A percentile compares a stretch with the other conserved stretches of the same genome.
phyloP scores from a whole-genome alignment of 2,329 filamentous ascomycete species.

The Rhynchosporium secalis region DNA sequence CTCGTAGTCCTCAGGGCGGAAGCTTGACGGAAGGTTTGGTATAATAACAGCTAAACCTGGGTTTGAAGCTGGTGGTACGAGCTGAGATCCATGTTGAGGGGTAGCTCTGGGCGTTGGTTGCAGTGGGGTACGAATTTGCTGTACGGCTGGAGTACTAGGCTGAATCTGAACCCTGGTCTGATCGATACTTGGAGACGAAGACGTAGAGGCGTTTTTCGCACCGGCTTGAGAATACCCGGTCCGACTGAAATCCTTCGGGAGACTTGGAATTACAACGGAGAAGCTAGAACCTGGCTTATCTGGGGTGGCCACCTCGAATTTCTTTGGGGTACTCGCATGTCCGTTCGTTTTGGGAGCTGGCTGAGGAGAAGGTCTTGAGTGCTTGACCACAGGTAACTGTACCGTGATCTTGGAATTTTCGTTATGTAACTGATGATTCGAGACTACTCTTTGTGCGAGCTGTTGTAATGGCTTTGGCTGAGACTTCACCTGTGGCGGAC shows the following conservation, averaged over 20 bases:
- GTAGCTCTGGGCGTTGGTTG: constrained; percentile 1
- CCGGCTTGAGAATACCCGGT: constrained; percentile 30
- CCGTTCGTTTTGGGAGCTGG: not conserved
- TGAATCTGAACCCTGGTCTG: constrained; percentile 5
- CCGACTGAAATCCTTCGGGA: constrained; percentile 29
- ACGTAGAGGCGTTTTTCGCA: not conserved
- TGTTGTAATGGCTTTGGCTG: constrained; percentile 22
- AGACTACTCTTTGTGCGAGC: constrained; percentile 1
- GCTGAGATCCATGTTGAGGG: constrained; percentile 9
- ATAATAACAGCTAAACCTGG: constrained; percentile 33
- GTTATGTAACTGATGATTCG: constrained; percentile 21
- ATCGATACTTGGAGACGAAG: not conserved
- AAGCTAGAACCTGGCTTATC: constrained; percentile 41
- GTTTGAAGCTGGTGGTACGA: constrained; percentile 18
- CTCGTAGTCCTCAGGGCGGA: constrained; percentile 36
- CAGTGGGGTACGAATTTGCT: constrained; percentile 39
- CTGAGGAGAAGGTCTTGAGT: not conserved
- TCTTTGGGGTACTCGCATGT: constrained; percentile 4
- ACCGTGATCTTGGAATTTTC: constrained; percentile 26
- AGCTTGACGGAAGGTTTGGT: constrained; percentile 29
- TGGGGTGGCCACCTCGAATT: constrained; percentile 35
- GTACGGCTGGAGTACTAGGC: constrained; percentile 35
- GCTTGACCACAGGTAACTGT: constrained; percentile 14
- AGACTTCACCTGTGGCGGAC: constrained; percentile 23
- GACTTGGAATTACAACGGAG: constrained; percentile 34